A percentile compares a stretch with the other conserved stretches of the same genome.
Evolutionary conservation across 441 rosid species (phyloP).

Genomic region (Syzygium syzygioides): DNA sequence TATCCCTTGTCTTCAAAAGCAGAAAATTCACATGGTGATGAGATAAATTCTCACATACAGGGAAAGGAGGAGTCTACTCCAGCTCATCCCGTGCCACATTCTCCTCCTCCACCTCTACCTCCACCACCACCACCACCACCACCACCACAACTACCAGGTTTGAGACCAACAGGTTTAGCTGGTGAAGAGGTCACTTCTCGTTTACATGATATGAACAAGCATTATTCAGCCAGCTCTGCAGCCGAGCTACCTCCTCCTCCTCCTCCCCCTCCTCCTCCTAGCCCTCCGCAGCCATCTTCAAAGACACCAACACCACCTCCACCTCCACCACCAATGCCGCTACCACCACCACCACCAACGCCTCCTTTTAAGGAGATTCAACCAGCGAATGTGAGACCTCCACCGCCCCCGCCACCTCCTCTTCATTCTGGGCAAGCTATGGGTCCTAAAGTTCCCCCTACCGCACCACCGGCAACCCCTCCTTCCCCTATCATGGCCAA

Average conservation of each 20-base stretch:
- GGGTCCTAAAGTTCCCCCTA: conserved; percentile 9
- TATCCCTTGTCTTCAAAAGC: neutral
- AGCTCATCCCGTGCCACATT: neutral
- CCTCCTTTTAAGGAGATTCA: conserved; percentile 22
- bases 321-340: neutral
- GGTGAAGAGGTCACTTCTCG: conserved; percentile 19
- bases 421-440: conserved; percentile 11
- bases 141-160: conserved; percentile 15
- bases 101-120: conserved; percentile 19
- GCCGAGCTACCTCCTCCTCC: neutral
- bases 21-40: neutral
- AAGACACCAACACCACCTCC: neutral
- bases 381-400: conserved; percentile 17
- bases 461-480: conserved; percentile 5
- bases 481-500: neutral
- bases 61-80: neutral
- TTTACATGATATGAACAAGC: conserved; percentile 20
- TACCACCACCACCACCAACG: conserved; percentile 17
- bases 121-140: conserved; percentile 12
- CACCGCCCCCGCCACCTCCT: conserved; percentile 37
- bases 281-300: neutral
- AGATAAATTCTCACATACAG: neutral
- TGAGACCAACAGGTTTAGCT: conserved; percentile 20
- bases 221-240: conserved; percentile 11
- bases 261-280: neutral